phyloP scores from a whole-genome alignment of 345 rosid species.

The Arabidopsis thaliana region TAIR10.1 NC_003076.8:1021501-1022000 shows the following conservation, averaged over 20 bases:
- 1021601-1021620: not conserved
- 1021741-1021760: constrained; percentile 23
- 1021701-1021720: constrained; percentile 20
- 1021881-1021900: constrained; percentile 27
- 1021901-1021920: constrained; percentile 32
- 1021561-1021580: not conserved
- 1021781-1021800: constrained; percentile 1
- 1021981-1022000: constrained; percentile 38
- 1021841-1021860: constrained; percentile 15
- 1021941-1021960: constrained; percentile 24
- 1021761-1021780: not conserved
- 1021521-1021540: not conserved
- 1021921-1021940: constrained; percentile 24
- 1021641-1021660: constrained; percentile 10
- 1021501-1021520: not conserved
- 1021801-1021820: constrained; percentile 34
- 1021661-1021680: constrained; percentile 18
- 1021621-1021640: not conserved
- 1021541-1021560: not conserved
- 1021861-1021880: constrained; percentile 12
- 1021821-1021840: constrained; percentile 40
- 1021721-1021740: constrained; percentile 42
- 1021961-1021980: constrained; percentile 34
- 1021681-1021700: constrained; percentile 24
- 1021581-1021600: not conserved